Evolutionary conservation across 257 asterid genomes (phyloP).

Genomic region (Paulownia fortunei): DNA sequence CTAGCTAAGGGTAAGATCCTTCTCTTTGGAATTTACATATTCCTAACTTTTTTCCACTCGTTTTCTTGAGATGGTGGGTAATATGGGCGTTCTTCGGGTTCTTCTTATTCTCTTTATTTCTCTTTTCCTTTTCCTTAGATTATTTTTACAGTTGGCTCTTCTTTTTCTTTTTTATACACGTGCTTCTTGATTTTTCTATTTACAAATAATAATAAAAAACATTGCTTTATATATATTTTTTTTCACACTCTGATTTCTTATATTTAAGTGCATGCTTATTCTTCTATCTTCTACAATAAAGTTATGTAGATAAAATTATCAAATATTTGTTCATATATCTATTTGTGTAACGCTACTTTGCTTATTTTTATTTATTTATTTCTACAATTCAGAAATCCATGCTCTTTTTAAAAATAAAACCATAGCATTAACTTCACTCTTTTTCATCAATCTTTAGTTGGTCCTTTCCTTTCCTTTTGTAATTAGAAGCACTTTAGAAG

Average conservation of each 20-base stretch:
- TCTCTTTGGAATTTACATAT: neutral
- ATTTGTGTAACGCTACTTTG: neutral
- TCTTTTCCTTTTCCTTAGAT: no score
- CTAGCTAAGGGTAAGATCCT: neutral
- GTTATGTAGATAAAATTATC: neutral
- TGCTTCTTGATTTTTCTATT: no score
- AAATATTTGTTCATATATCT: no score
- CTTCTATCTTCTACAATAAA: neutral
- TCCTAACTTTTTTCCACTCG: neutral
- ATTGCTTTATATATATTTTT: neutral
- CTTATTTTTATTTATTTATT: neutral
- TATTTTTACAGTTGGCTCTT: no score
- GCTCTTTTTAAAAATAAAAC: neutral
- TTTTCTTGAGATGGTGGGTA: neutral
- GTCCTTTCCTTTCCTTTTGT: neutral
- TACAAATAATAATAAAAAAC: no score
- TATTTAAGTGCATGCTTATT: neutral
- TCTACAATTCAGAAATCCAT: neutral
- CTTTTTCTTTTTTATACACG: neutral
- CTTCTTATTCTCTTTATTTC: no score
- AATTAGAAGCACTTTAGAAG: neutral
- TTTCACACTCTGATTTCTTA: neutral
- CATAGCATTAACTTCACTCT: neutral
- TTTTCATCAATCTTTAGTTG: neutral
- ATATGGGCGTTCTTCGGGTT: neutral